Evolutionary conservation across 768 basidiomycete species (phyloP).

Genomic region (Phlegmacium glaucopus): DNA sequence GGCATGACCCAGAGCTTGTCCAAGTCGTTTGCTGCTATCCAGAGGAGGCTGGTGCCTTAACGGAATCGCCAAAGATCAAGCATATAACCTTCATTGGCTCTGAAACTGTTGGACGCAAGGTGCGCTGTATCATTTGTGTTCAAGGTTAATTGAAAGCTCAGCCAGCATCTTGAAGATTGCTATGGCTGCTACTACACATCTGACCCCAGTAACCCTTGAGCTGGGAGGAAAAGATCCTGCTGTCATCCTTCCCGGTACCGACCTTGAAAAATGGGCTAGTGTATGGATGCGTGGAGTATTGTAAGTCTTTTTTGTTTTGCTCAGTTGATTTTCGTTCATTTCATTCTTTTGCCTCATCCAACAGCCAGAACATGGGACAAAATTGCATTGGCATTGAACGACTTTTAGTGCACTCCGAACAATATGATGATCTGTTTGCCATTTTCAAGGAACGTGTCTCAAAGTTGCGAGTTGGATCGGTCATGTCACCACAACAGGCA

Average conservation of each 20-base stretch:
- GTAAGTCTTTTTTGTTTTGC: conserved; percentile 51
- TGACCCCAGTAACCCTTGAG: conserved; percentile 92
- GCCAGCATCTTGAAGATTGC: conserved; percentile 54
- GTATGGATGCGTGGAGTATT: conserved; percentile 90
- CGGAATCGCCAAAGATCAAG: conserved; percentile 73
- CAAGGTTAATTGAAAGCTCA: not conserved
- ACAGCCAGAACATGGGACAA: conserved; percentile 89
- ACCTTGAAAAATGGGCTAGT: conserved; percentile 76
- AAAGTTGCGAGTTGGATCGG: conserved; percentile 76
- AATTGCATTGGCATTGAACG: conserved; percentile 98
- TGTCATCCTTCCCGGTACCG: conserved; percentile 82
- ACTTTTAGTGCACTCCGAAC: conserved; percentile 76
- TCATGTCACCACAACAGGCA: conserved; percentile 61
- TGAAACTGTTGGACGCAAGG: conserved; percentile 72
- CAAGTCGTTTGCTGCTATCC: conserved; percentile 91
- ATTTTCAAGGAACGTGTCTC: conserved; percentile 61
- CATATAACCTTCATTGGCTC: conserved; percentile 96
- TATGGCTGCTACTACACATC: conserved; percentile 74
- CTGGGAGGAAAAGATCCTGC: conserved; percentile 95
- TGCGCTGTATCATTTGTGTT: conserved; percentile 21
- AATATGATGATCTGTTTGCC: conserved; percentile 73
- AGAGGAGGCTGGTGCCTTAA: conserved; percentile 79
- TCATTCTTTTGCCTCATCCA: not conserved
- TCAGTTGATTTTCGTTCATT: not conserved
- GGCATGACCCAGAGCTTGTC: conserved; percentile 83